Evolutionary conservation across 2,329 filamentous ascomycete species (phyloP), one percentile per base, ranked within the genome.

Genomic region (Colletotrichum limetticola): DNA sequence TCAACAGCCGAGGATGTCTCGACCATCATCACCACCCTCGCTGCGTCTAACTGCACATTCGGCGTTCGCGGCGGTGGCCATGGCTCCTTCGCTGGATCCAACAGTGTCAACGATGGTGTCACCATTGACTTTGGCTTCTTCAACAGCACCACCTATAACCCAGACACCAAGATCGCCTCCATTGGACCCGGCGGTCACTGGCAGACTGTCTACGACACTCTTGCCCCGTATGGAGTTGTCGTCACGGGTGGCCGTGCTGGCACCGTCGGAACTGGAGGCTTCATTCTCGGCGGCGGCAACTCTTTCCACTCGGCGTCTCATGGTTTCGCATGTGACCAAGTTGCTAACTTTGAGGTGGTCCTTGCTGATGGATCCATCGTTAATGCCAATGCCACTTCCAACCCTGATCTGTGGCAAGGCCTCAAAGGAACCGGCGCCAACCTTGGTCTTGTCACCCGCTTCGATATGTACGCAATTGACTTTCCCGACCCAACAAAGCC

Each of bases 401-500:
- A 87, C 68, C 30, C 79, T 0, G 85, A 88, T 67, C 81, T 89
- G 2, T 88, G 80, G 78, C 82, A 80, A 74, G 86, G 85, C 0
- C 78, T 88, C 24, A 85, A 86, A 59, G 87, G 86, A 5, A 86
- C 85, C n/a, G 81, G 81, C 14, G 84, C 81, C 69, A 88, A 88
- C 74, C 84, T 86, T 19, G 85, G 84, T 9, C 77, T 84, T 9
- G 77, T 83, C 19, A 82, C 84, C 4, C 76, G 78, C 26, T 77
- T 80, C 24, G 79, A 82, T 28, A 74, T 82, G 78, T 74, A 77
- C n/a, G 75, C 79, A 12, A 80, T 82, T 14, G 78, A 79, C 26
- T 79, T 78, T 24, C 75, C 68, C 5, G 76, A 80, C 66, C 74
- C 75, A 1, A 52, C 57, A 4, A 77, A 76, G 7, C 79, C 79